Evolutionary conservation across 352 stramenopile species (phyloP).

Genomic region (Globisporangium emineosum): DNA sequence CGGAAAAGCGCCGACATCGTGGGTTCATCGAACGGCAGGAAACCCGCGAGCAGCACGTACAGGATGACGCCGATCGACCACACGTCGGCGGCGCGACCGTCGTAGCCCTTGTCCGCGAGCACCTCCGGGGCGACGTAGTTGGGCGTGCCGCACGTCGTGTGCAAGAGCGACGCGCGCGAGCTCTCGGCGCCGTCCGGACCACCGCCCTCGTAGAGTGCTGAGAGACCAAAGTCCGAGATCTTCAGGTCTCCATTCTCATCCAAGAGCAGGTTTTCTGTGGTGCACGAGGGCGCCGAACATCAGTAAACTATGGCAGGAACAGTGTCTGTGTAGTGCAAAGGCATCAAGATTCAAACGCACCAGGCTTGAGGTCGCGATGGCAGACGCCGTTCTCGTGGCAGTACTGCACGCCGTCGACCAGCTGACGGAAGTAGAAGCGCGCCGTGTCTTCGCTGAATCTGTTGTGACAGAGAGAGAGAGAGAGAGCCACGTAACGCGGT

Average conservation of each 20-base stretch:
- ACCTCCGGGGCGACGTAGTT: conserved; percentile 97
- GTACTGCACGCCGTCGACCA: conserved; percentile 96
- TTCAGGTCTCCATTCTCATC: conserved; percentile 97
- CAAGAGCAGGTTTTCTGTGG: conserved; percentile 94
- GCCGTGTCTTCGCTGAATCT: conserved; percentile 95
- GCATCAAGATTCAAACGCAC: conserved; percentile 25
- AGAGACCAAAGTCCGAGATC: conserved; percentile 99
- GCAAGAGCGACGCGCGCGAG: conserved; percentile 87
- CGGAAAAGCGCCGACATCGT: conserved; percentile 95
- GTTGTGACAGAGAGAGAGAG: conserved; percentile 10
- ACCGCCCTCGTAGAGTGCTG: conserved; percentile 88
- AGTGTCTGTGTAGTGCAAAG: too few relatives aligned
- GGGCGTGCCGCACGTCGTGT: conserved; percentile 95
- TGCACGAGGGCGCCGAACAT: too few relatives aligned
- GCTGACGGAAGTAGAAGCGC: conserved; percentile 98
- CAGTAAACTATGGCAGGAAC: too few relatives aligned
- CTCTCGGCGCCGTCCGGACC: conserved; percentile 75
- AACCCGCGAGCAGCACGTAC: conserved; percentile 93
- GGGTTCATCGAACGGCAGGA: conserved; percentile 93
- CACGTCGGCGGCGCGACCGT: conserved; percentile 89
- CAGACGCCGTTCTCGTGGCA: conserved; percentile 97
- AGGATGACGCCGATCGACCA: conserved; percentile 99
- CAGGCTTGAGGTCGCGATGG: conserved; percentile 96
- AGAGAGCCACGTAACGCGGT: conserved; percentile 15
- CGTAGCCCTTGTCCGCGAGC: conserved; percentile 94